phyloP scores from a whole-genome alignment of 2,329 filamentous ascomycete species.

The Diaporthe amygdali region DNA sequence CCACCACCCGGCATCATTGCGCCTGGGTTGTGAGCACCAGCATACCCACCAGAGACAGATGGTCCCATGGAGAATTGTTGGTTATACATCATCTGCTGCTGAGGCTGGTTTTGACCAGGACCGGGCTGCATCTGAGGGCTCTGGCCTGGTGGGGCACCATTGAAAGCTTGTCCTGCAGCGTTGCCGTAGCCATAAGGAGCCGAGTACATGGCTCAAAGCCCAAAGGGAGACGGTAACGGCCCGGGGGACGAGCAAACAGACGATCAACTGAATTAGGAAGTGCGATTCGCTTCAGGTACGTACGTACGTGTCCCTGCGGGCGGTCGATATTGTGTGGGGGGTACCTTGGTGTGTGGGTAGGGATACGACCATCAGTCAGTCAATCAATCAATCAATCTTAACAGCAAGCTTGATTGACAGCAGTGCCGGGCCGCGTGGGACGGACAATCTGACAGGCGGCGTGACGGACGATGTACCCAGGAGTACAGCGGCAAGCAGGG shows the following conservation, averaged over 20 bases:
- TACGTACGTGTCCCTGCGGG: slow-evolving; percentile 20
- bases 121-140: slow-evolving; percentile 52
- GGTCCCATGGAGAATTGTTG: slow-evolving; percentile 62
- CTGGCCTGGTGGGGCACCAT: slow-evolving; percentile 53
- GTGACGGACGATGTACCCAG: slow-evolving; percentile 16
- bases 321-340: slow-evolving; percentile 22
- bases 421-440: slow-evolving; percentile 25
- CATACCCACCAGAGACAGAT: slow-evolving; percentile 51
- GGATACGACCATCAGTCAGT: slow-evolving; percentile 23
- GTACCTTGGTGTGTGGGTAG: slow-evolving; percentile 24
- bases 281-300: slow-evolving; percentile 24
- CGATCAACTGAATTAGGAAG: slow-evolving; percentile 25
- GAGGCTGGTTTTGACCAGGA: slow-evolving; percentile 45
- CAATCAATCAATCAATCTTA: slow-evolving; percentile 4
- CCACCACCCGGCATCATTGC: slow-evolving; percentile 58
- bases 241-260: slow-evolving; percentile 12
- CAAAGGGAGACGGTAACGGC: slow-evolving; percentile 18
- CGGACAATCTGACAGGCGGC: slow-evolving; percentile 25
- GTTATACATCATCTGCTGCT: slow-evolving; percentile 66
- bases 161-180: slow-evolving; percentile 57
- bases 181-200: slow-evolving; percentile 60
- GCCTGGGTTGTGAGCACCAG: slow-evolving; percentile 52
- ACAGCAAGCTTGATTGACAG: slow-evolving; percentile 21
- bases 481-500: slow-evolving; percentile 22
- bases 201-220: slow-evolving; percentile 55